Percentiles rank a stretch among this genome's conserved stretches.
These are phyloP conservation scores for Saprolegnia parasitica DNA, from an alignment of 352 stramenopile species.

Conservation along the genomic window DNA sequence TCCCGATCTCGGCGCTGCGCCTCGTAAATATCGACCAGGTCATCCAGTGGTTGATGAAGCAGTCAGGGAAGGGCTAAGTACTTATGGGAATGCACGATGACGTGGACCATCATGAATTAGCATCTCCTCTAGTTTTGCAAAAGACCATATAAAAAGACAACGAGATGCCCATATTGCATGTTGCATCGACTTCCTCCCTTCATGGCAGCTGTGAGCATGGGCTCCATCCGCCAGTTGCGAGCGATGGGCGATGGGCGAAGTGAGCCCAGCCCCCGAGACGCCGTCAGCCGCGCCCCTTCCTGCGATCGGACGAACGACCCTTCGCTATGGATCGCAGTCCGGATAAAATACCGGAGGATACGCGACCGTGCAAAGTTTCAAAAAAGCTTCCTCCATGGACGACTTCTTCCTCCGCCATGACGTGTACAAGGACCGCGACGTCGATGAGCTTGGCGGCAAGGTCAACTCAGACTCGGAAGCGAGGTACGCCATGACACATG, in stretches of 20 bases:
- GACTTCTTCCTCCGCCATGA: slow-evolving; percentile 76
- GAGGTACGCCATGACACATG: slow-evolving; percentile 35
- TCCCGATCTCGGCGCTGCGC: slow-evolving; percentile 95
- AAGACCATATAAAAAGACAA: background rate
- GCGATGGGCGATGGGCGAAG: background rate
- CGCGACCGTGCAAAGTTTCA: slow-evolving; percentile 6
- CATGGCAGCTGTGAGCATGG: too few species aligned
- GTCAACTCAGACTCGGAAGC: slow-evolving; percentile 71
- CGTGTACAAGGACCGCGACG: slow-evolving; percentile 65
- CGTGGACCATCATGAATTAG: background rate
- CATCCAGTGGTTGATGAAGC: slow-evolving; percentile 95
- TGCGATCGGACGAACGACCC: slow-evolving; percentile 2
- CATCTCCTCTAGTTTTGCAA: slow-evolving; percentile 7
- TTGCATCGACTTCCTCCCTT: too few species aligned
- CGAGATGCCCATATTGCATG: too few species aligned
- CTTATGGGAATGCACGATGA: background rate
- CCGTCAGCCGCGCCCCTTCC: background rate
- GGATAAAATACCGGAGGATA: slow-evolving; percentile 34
- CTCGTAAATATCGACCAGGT: slow-evolving; percentile 97
- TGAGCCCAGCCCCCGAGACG: background rate
- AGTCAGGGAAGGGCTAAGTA: slow-evolving; percentile 85
- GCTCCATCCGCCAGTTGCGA: too few species aligned
- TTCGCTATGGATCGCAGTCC: slow-evolving; percentile 11
- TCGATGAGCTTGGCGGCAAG: slow-evolving; percentile 49
- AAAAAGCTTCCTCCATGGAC: slow-evolving; percentile 44